Base-by-base conservation (phyloP, 495 filamentous ascomycete genomes). In the Tuber calosporum region DNA sequence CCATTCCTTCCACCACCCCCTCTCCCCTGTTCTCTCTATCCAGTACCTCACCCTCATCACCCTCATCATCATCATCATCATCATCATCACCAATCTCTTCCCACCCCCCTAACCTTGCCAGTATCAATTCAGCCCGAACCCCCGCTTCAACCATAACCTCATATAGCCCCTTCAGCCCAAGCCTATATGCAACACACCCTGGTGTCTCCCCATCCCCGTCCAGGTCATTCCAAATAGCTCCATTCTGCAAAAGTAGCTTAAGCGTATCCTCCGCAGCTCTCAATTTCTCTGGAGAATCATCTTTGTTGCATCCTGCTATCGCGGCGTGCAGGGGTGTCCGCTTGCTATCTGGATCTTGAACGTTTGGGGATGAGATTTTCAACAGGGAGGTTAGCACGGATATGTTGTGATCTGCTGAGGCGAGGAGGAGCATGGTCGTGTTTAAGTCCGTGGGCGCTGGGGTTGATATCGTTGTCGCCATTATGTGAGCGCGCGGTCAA, bases 221-320 rank as follows among this genome's bases (percentile, higher is more conserved):
- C 4, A 99, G 84, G 82, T 97, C 93, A 83, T 99, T 99, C 95
- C 95, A 99, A 71, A 98, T 97, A 7, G 92, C 96, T 3, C 95
- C 95, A 80, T 92, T 89, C 78, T 93, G 85, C 69, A 99, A 85
- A 37, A 99, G 85, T 77, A 96, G 87, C 70, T 86, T 86, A 22
- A 97, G 86, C 0, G 90, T 93, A 69, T 89, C 85, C 48, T 83
- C 86, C 66, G 87, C 90, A 17, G 84, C 84, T 66, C 90, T 85
- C 70, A 79, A 37, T 37, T 74, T 72, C 20, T 73, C 69, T 1
- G 53, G 30, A 40, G 70, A 69, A 43, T 71, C 45, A 0, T 83
- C 82, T 4, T 86, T 82, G 67, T 92, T 92, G 77, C 92, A 96
- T 13, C 92, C 89, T 13, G 92, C 91, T 82, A 99, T 92, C 37